These are phyloP conservation scores for Calocybe gambosa DNA, from an alignment of 1,284 basidiomycete genomes.

Conservation along the genomic window DNA sequence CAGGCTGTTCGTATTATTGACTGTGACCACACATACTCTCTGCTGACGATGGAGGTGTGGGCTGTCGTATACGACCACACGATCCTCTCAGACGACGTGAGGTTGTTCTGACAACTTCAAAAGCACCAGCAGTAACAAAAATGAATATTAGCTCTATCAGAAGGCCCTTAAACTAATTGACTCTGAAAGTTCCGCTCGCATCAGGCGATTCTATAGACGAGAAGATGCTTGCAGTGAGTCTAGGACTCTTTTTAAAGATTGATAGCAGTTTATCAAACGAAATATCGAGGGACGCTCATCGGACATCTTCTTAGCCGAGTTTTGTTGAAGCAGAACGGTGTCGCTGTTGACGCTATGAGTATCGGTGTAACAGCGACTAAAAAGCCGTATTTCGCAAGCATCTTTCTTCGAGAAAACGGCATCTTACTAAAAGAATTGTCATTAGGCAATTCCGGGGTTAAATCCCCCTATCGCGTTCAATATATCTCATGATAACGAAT, in stretches of 20 bases:
- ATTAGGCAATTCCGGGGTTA: conserved; percentile 37
- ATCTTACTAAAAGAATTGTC: not conserved
- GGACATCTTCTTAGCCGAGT: conserved; percentile 63
- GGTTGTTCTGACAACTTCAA: conserved; percentile 15
- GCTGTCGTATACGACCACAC: conserved; percentile 45
- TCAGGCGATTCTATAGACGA: conserved; percentile 60
- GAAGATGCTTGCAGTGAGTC: conserved; percentile 68
- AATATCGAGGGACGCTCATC: conserved; percentile 55
- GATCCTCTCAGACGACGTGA: conserved; percentile 49
- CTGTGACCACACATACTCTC: no score
- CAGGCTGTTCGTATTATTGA: no score
- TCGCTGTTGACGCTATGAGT: conserved; percentile 38
- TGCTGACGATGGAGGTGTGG: conserved; percentile 63
- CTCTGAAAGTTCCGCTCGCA: conserved; percentile 41
- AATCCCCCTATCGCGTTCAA: conserved; percentile 64
- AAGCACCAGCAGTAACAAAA: conserved; percentile 7
- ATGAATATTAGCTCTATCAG: conserved; percentile 46
- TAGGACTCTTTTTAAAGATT: not conserved
- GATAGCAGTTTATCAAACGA: not conserved
- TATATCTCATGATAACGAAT: conserved; percentile 70
- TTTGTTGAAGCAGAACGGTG: conserved; percentile 50
- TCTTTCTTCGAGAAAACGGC: not conserved
- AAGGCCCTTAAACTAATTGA: conserved; percentile 52
- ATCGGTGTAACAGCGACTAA: conserved; percentile 54
- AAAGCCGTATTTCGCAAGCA: conserved; percentile 67